phyloP scores from a whole-genome alignment of 192 early-diverging fungal species.

The Diversispora epigaea region DNA sequence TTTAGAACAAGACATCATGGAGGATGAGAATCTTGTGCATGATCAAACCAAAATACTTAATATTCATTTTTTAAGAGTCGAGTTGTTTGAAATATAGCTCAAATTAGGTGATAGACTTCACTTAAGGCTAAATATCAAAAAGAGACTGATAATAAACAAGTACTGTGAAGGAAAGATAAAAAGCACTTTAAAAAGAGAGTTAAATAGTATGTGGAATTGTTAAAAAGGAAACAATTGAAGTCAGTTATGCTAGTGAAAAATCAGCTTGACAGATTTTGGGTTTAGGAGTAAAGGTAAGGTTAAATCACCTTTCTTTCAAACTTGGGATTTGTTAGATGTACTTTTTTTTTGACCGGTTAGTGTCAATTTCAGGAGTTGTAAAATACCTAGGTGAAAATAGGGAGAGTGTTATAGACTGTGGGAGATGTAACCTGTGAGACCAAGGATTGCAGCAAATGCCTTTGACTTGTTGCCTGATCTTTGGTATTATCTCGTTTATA shows the following conservation, averaged over 20 bases:
- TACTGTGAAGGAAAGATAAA: slow-evolving; percentile 87
- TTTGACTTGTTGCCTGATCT: slow-evolving; percentile 32
- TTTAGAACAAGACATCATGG: slow-evolving; percentile 69
- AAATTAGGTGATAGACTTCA: too few relatives aligned
- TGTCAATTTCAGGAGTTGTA: slow-evolving; percentile 57
- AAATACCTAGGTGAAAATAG: slow-evolving; percentile 55
- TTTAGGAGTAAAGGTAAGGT: too few relatives aligned
- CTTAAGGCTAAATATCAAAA: slow-evolving; percentile 81
- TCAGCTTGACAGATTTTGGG: too few relatives aligned
- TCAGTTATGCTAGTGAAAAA: slow-evolving; percentile 53
- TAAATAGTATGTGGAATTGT: too few relatives aligned
- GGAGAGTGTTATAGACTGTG: slow-evolving; percentile 55
- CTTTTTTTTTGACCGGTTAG: slow-evolving; percentile 52
- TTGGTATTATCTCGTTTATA: neutral
- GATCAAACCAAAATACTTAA: slow-evolving; percentile 41
- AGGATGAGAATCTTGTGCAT: slow-evolving; percentile 75
- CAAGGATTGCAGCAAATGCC: slow-evolving; percentile 56
- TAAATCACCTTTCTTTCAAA: too few relatives aligned
- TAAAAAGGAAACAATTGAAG: slow-evolving; percentile 72
- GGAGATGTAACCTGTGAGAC: slow-evolving; percentile 53
- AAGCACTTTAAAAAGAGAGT: slow-evolving; percentile 83
- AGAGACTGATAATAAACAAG: slow-evolving; percentile 88
- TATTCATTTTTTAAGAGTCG: slow-evolving; percentile 66
- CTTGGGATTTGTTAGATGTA: slow-evolving; percentile 43
- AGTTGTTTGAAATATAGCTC: slow-evolving; percentile 75